Percentiles rank a stretch among this genome's conserved stretches.
phyloP scores from a whole-genome alignment of 2,329 filamentous ascomycete genomes.

The Diplodia mutila region DNA sequence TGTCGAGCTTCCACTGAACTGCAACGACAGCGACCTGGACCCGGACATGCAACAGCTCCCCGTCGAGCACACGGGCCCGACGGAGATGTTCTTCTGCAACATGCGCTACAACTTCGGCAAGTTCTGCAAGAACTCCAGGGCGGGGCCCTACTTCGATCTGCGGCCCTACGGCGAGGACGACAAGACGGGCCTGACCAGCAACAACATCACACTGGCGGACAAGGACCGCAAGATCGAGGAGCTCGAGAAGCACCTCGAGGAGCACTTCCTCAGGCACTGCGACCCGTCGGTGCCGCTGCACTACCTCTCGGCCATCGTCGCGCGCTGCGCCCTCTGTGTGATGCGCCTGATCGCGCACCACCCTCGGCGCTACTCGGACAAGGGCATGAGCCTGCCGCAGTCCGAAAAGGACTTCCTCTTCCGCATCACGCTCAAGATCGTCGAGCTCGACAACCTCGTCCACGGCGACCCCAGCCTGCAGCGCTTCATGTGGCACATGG shows the following conservation, averaged over 20 bases:
- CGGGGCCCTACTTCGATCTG: conserved; percentile 20
- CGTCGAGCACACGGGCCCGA: conserved; percentile 46
- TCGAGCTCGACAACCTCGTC: conserved; percentile 47
- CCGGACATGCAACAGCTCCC: conserved; percentile 50
- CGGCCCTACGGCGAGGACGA: background rate
- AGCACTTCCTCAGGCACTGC: conserved; percentile 45
- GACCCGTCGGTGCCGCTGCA: conserved; percentile 46
- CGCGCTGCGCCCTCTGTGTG: conserved; percentile 47
- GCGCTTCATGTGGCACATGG: conserved; percentile 52
- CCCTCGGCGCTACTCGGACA: conserved; percentile 43
- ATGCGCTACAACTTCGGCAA: conserved; percentile 49
- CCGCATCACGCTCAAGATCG: conserved; percentile 45
- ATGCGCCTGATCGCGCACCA: conserved; percentile 53
- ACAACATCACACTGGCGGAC: conserved; percentile 29
- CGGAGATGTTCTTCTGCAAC: conserved; percentile 56
- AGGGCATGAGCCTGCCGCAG: conserved; percentile 34
- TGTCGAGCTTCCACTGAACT: conserved; percentile 55
- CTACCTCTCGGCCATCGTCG: conserved; percentile 51
- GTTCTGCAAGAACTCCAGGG: conserved; percentile 38
- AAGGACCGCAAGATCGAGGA: conserved; percentile 44
- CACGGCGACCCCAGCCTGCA: conserved; percentile 45
- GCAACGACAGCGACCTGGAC: conserved; percentile 57
- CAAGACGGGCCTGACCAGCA: conserved; percentile 31
- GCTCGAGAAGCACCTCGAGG: conserved; percentile 47
- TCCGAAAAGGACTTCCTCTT: conserved; percentile 47